Evolutionary conservation across 495 filamentous ascomycete species (phyloP).

Genomic region (Hypomontagnella monticulosa): DNA sequence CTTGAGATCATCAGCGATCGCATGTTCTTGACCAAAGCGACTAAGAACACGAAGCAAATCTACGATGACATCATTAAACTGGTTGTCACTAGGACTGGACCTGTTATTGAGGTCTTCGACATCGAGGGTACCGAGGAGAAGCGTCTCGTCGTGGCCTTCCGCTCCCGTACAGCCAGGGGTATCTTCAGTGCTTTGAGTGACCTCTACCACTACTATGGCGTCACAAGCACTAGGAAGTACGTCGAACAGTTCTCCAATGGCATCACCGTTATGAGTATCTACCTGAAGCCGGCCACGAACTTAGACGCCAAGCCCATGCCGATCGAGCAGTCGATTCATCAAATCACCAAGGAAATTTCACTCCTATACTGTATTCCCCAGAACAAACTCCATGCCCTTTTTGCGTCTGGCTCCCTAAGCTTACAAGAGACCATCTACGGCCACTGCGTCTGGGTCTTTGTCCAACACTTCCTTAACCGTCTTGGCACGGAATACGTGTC

Average conservation of each 20-base stretch:
- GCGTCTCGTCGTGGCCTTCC: constrained; percentile 92
- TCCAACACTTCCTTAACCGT: constrained; percentile 96
- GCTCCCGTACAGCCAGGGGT: constrained; percentile 88
- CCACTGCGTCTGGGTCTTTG: constrained; percentile 96
- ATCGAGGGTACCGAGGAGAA: constrained; percentile 91
- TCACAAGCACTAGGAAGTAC: constrained; percentile 96
- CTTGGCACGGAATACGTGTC: constrained; percentile 92
- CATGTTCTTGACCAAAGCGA: constrained; percentile 93
- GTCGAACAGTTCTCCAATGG: constrained; percentile 99
- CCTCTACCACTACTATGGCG: constrained; percentile 97
- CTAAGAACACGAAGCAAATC: constrained; percentile 91
- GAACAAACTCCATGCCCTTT: constrained; percentile 91
- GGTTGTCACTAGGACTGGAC: constrained; percentile 84
- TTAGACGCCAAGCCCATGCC: constrained; percentile 58
- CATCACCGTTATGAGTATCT: constrained; percentile 94
- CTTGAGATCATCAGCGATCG: constrained; percentile 93
- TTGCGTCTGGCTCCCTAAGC: constrained; percentile 86
- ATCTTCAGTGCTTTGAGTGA: constrained; percentile 96
- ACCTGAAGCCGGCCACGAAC: constrained; percentile 76
- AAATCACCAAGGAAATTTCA: constrained; percentile 98
- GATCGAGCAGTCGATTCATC: constrained; percentile 94
- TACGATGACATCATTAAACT: constrained; percentile 91
- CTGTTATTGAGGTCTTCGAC: constrained; percentile 97
- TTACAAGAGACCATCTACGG: constrained; percentile 97
- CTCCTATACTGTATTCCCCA: constrained; percentile 97